Base-by-base conservation (phyloP, 2,329 filamentous ascomycete genomes). In the Aspergillus novoparasiticus region DNA sequence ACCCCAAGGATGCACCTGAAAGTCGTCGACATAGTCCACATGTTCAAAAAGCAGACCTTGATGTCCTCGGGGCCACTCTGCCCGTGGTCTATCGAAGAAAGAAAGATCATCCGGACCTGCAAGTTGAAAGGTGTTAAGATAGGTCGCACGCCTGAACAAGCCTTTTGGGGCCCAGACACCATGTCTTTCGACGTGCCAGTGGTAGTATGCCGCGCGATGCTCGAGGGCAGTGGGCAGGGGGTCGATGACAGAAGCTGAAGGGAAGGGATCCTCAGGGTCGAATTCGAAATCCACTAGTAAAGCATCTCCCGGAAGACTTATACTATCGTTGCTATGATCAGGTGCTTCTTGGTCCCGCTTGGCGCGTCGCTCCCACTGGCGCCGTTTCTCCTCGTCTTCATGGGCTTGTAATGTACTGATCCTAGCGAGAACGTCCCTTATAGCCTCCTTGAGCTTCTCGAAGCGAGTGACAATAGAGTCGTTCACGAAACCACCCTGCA, bases 261-360 rank as follows among this genome's bases (percentile, higher is more conserved):
- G 21, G 12, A 48, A 26, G 21, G 45, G 21, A 6, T 48, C 23
- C 6, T 26, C 21, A 26, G 21, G 4, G 8, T 48, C 21, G 14
- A 48, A 26, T 9, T 26, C 45, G 21, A 48, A 48, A 23, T 48
- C 23, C 2, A 28, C 45, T 3, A 48, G 23, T 2, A 48, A 26
- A 12, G 45, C 5, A 48, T 48, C 45, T 14, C 45, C 23, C 0
- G 11, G 12, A 48, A 23, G 45, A 8, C 8, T n/a, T 6, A 12
- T 4, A 8, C 12, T 0, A 48, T 12, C 1, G 3, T 28, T 10
- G 3, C 23, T 0, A 26, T 1, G 16, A 3, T 28, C 23, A 12
- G 3, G 4, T 8, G 11, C 6, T 48, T 3, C 6, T 19, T 28
- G 45, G 12, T 14, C 21, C 12, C 12, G 45, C 12, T 14, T 26